Conservation (phyloP, 352 stramenopile genomes). For the Discostella stelligera region DNA sequence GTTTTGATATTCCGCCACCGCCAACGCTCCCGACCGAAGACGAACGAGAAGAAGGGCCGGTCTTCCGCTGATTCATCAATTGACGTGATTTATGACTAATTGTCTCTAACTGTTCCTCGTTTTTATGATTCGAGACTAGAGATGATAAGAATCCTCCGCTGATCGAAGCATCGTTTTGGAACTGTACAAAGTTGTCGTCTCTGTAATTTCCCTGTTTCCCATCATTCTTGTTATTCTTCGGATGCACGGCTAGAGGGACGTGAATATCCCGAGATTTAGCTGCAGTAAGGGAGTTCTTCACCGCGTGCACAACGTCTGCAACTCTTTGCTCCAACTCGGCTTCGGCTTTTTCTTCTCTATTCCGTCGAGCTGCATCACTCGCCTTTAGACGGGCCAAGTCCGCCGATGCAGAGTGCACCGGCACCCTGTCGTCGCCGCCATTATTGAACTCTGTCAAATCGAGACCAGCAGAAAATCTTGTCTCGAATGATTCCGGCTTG, state of each 20-base stretch:
- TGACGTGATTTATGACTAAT: conserved; percentile 17
- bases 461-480: conserved; percentile 13
- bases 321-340: conserved; percentile 8
- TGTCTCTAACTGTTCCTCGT: neutral
- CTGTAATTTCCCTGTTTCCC: neutral
- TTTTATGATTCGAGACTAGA: conserved; percentile 2
- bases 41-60: neutral
- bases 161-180: neutral
- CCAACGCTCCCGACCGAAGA: neutral
- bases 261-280: neutral
- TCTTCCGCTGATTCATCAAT: conserved; percentile 1
- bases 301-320: neutral
- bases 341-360: conserved; percentile 10
- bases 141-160: conserved; percentile 2
- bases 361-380: neutral
- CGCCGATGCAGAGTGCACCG: conserved; percentile 28
- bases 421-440: conserved; percentile 69
- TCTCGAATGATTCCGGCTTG: conserved; percentile 11
- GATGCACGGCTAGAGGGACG: conserved; percentile 5
- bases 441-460: conserved; percentile 51
- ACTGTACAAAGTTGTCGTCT: conserved; percentile 13
- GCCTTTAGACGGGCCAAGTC: neutral
- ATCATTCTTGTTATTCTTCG: conserved; percentile 12
- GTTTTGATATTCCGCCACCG: neutral
- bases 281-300: neutral